These are phyloP conservation scores for Pseudogymnoascus sp. DNA, from an alignment of 2,329 filamentous ascomycete genomes.

Conservation along the genomic window DNA sequence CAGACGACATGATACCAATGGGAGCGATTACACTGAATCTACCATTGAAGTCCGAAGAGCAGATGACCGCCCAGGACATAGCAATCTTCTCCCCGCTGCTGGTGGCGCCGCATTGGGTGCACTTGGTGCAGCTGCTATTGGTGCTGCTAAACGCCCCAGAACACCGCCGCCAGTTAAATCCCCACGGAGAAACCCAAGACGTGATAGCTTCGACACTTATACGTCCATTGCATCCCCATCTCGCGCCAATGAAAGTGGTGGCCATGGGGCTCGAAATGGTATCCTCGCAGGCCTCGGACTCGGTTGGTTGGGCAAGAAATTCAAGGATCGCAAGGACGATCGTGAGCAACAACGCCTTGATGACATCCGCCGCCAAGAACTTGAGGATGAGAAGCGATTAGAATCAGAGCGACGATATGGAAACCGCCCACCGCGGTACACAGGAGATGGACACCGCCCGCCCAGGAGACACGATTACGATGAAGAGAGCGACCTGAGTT, in stretches of 20 bases:
- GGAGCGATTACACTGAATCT: constrained; percentile 40
- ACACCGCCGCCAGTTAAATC: constrained; percentile 33
- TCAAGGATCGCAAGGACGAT: constrained; percentile 48
- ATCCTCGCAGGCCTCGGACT: constrained; percentile 53
- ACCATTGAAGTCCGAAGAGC: constrained; percentile 16
- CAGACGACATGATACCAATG: constrained; percentile 22
- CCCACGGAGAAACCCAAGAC: constrained; percentile 33
- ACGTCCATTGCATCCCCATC: constrained; percentile 53
- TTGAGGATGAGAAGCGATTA: constrained; percentile 45
- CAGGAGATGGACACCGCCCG: constrained; percentile 55
- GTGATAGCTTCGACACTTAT: constrained; percentile 44
- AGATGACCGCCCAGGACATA: constrained; percentile 29
- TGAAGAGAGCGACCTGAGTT: constrained; percentile 20
- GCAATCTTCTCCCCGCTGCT: constrained; percentile 1
- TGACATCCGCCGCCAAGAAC: constrained; percentile 38
- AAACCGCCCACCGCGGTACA: constrained; percentile 54
- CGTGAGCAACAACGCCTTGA: constrained; percentile 40
- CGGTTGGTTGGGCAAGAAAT: constrained; percentile 59
- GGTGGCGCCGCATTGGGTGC: constrained; percentile 2
- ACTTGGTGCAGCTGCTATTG: constrained; percentile 34
- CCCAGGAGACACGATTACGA: constrained; percentile 32
- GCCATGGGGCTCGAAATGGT: constrained; percentile 34
- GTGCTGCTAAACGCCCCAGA: constrained; percentile 35
- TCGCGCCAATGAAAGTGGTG: constrained; percentile 39
- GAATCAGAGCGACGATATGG: constrained; percentile 43